Evolutionary conservation across 192 early-diverging fungal species (phyloP).

Genomic region (Allomyces macrogynus): DNA sequence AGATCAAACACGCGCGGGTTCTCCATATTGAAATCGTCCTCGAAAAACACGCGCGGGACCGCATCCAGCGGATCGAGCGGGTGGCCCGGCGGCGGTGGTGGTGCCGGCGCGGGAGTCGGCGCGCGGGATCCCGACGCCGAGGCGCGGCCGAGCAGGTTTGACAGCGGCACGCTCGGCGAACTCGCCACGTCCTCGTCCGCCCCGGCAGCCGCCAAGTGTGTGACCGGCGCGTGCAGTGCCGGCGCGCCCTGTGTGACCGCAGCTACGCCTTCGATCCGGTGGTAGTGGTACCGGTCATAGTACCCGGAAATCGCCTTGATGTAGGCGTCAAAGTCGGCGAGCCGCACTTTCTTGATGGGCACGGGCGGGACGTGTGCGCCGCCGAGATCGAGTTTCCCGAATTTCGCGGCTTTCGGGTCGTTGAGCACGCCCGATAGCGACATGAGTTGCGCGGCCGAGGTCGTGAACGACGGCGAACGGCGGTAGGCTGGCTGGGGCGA

Average conservation of each 20-base stretch:
- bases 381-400: conserved; percentile 26
- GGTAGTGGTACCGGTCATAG: conserved; percentile 53
- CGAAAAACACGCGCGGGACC: conserved; percentile 76
- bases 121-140: conserved; percentile 32
- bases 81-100: conserved; percentile 7
- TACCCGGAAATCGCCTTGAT: conserved; percentile 44
- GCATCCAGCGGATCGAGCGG: conserved; percentile 50
- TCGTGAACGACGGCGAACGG: not conserved
- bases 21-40: conserved; percentile 62
- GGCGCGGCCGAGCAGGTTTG: conserved; percentile 21
- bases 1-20: conserved; percentile 74
- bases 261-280: conserved; percentile 11
- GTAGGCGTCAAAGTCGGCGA: conserved; percentile 73
- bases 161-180: conserved; percentile 20
- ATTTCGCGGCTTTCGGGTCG: conserved; percentile 32
- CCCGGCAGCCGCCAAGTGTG: conserved; percentile 12
- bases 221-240: conserved; percentile 25
- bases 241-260: conserved; percentile 22
- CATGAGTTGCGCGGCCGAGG: not conserved
- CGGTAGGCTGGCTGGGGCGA: not conserved
- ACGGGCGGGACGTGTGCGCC: conserved; percentile 29
- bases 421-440: conserved; percentile 43
- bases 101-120: conserved; percentile 10
- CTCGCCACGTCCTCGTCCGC: conserved; percentile 15
- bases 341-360: conserved; percentile 41